These are phyloP conservation scores for Fraxinus baroniana DNA, from an alignment of 305 asterid genomes.

Conservation along the genomic window DNA sequence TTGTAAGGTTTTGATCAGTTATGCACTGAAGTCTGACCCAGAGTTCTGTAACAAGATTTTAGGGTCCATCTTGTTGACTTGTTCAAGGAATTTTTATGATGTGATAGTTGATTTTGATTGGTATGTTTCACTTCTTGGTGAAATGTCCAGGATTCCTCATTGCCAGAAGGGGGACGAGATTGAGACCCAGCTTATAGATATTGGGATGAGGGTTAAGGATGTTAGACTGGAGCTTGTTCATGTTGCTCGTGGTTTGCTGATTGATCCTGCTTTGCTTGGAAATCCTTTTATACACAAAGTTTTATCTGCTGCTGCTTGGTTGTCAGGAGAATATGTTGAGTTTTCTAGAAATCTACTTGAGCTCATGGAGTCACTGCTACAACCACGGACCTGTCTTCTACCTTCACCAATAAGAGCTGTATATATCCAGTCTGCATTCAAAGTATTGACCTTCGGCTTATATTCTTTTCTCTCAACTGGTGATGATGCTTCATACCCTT, in stretches of 20 bases:
- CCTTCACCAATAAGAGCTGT: slow-evolving; percentile 75
- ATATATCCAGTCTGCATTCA: slow-evolving; percentile 79
- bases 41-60: slow-evolving; percentile 87
- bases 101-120: slow-evolving; percentile 81
- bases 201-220: slow-evolving; percentile 94
- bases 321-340: slow-evolving; percentile 85
- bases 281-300: slow-evolving; percentile 66
- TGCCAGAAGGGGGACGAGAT: slow-evolving; percentile 86
- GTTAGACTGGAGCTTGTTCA: slow-evolving; percentile 81
- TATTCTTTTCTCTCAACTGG: slow-evolving; percentile 48
- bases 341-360: slow-evolving; percentile 82
- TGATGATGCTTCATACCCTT: slow-evolving; percentile 35
- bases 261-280: slow-evolving; percentile 95
- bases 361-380: slow-evolving; percentile 83
- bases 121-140: slow-evolving; percentile 85
- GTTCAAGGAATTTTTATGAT: slow-evolving; percentile 78
- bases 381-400: slow-evolving; percentile 80
- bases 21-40: slow-evolving; percentile 84
- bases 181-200: slow-evolving; percentile 78
- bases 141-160: slow-evolving; percentile 82
- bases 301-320: slow-evolving; percentile 87
- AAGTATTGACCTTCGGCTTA: slow-evolving; percentile 67
- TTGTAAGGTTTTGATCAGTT: slow-evolving; percentile 76
- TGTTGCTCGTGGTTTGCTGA: slow-evolving; percentile 79
- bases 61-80: slow-evolving; percentile 62